These are phyloP conservation scores for Brachypodium distachyon DNA, from an alignment of 202 grass and related monocot species.

Conservation along the genomic window DNA sequence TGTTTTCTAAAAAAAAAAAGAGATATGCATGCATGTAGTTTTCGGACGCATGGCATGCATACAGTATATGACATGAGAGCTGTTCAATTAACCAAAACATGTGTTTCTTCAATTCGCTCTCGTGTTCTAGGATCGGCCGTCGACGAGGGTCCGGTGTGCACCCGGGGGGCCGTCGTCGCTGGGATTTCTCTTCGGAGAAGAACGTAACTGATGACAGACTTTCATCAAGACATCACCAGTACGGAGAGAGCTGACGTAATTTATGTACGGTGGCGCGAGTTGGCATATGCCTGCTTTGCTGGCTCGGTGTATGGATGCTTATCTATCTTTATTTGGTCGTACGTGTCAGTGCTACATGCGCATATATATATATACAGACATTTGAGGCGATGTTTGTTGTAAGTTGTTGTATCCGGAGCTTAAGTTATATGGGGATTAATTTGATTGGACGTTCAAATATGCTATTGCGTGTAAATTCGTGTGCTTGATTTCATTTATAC, in stretches of 20 bases:
- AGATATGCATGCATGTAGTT: background rate
- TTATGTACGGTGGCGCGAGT: background rate
- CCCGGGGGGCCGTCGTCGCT: constrained; percentile 70
- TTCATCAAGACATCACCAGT: background rate
- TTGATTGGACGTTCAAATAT: background rate
- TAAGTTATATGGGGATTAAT: constrained; percentile 8
- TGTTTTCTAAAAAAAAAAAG: too few species aligned
- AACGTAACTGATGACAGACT: background rate
- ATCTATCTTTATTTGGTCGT: background rate
- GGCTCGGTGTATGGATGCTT: background rate
- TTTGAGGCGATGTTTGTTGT: background rate
- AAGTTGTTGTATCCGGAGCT: background rate
- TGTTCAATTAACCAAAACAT: background rate
- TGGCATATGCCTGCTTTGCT: background rate
- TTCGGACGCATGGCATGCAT: background rate
- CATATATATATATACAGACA: too few species aligned
- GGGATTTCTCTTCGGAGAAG: constrained; percentile 57
- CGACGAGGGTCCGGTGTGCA: constrained; percentile 63
- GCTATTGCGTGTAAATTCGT: background rate
- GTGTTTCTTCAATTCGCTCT: background rate
- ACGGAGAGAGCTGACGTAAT: background rate
- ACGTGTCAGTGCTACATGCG: background rate
- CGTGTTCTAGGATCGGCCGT: constrained; percentile 50
- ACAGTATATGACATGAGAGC: background rate
- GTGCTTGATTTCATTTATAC: background rate